Evolutionary conservation across 2,329 filamentous ascomycete species (phyloP).

Genomic region (Aspergillus sp.): DNA sequence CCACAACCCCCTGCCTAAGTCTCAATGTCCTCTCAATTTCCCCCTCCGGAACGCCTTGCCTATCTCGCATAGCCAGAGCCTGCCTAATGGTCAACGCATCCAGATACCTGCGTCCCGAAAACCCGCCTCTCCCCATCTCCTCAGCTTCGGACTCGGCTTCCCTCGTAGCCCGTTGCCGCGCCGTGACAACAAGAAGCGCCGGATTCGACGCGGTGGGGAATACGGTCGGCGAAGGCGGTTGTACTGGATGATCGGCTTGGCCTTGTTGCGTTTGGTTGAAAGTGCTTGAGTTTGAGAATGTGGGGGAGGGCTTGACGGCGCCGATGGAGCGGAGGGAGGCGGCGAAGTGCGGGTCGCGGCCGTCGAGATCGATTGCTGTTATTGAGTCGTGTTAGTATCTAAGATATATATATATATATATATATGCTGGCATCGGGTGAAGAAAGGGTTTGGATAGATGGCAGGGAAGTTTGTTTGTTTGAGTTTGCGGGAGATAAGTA

Average conservation of each 20-base stretch:
- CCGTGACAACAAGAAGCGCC: slow-evolving; percentile 53
- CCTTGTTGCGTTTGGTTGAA: slow-evolving; percentile 33
- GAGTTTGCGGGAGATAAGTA: not conserved
- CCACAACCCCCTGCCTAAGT: slow-evolving; percentile 46
- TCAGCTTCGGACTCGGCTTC: slow-evolving; percentile 57
- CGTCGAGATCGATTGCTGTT: slow-evolving; percentile 60
- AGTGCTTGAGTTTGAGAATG: slow-evolving; percentile 55
- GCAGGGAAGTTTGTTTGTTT: not conserved
- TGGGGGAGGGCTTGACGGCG: slow-evolving; percentile 58
- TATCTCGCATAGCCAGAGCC: slow-evolving; percentile 50
- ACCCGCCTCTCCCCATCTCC: slow-evolving; percentile 44
- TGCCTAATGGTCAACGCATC: slow-evolving; percentile 53
- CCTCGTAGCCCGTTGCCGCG: slow-evolving; percentile 51
- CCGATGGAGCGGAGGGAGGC: slow-evolving; percentile 71
- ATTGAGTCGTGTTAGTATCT: not conserved
- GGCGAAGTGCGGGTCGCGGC: slow-evolving; percentile 67
- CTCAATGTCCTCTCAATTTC: slow-evolving; percentile 49
- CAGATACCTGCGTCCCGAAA: slow-evolving; percentile 46
- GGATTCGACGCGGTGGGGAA: slow-evolving; percentile 51
- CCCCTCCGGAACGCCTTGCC: slow-evolving; percentile 31
- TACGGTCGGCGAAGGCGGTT: slow-evolving; percentile 24
- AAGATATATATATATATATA: not conserved
- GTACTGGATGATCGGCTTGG: not conserved
- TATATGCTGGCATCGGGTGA: slow-evolving; percentile 1
- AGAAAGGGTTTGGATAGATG: not conserved